phyloP scores from a whole-genome alignment of 2,329 filamentous ascomycete genomes.

The Exophiala mesophila region DNA sequence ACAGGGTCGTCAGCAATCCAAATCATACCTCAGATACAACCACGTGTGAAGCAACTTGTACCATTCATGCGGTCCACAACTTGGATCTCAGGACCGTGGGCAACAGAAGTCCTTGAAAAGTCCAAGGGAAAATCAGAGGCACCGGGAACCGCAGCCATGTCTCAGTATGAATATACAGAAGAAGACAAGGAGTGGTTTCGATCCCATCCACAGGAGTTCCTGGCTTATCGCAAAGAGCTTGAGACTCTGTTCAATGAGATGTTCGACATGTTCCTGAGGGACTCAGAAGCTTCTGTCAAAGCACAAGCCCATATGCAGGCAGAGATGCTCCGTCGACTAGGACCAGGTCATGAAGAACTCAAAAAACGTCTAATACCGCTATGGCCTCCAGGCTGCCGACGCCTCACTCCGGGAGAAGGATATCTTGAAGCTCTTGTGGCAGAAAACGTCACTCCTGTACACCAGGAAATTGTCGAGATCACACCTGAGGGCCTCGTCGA shows the following conservation, averaged over 20 bases:
- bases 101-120: not conserved
- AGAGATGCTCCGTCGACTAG: conserved; percentile 41
- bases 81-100: conserved; percentile 23
- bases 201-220: conserved; percentile 38
- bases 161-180: conserved; percentile 1
- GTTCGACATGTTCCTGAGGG: conserved; percentile 41
- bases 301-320: conserved; percentile 37
- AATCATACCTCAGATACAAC: conserved; percentile 13
- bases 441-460: conserved; percentile 23
- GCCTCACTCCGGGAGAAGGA: conserved; percentile 18
- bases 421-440: conserved; percentile 23
- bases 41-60: conserved; percentile 27
- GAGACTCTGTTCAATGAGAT: conserved; percentile 41
- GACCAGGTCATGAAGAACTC: conserved; percentile 29
- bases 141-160: not conserved
- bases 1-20: conserved; percentile 14
- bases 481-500: conserved; percentile 11
- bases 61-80: conserved; percentile 30
- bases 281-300: conserved; percentile 36
- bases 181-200: conserved; percentile 30
- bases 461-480: conserved; percentile 17
- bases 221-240: conserved; percentile 40
- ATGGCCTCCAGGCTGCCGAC: conserved; percentile 22
- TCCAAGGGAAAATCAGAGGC: not conserved
- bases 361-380: conserved; percentile 20